These are phyloP conservation scores for Rostrohypoxylon terebratum DNA, from an alignment of 495 filamentous ascomycete genomes.

Conservation along the genomic window DNA sequence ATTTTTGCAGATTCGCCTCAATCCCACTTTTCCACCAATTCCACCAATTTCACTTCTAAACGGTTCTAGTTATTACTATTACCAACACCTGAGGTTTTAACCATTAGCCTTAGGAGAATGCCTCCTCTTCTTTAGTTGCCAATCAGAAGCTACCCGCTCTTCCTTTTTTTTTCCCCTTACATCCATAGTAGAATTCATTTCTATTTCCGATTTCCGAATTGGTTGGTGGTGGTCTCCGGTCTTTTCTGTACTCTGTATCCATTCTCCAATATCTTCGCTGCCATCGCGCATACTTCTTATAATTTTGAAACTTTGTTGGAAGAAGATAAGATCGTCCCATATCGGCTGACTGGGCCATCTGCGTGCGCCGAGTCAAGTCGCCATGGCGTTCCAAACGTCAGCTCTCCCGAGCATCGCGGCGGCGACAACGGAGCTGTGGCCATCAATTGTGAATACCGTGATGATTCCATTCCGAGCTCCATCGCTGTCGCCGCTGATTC, in stretches of 20 bases:
- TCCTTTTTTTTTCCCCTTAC: constrained; percentile 12
- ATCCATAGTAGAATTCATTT: constrained; percentile 20
- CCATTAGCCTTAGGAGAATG: constrained; percentile 40
- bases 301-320: background rate
- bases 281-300: constrained; percentile 22
- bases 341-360: constrained; percentile 26
- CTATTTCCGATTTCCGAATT: constrained; percentile 17
- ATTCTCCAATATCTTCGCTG: background rate
- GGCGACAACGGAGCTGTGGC: constrained; percentile 66
- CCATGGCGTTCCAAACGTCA: constrained; percentile 49
- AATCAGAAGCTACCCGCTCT: constrained; percentile 42
- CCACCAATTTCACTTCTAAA: background rate
- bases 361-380: constrained; percentile 24
- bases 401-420: constrained; percentile 60
- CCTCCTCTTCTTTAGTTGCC: constrained; percentile 33
- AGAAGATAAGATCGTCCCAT: background rate
- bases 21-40: constrained; percentile 10
- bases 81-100: constrained; percentile 1
- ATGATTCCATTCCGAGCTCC: constrained; percentile 56
- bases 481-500: constrained; percentile 24
- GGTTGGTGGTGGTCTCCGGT: constrained; percentile 22
- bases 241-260: background rate
- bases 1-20: constrained; percentile 37
- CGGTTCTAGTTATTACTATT: constrained; percentile 13
- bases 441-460: constrained; percentile 64